These are phyloP conservation scores for Kuraishia hungarica DNA, from an alignment of 805 yeast genomes.

Conservation along the genomic window DNA sequence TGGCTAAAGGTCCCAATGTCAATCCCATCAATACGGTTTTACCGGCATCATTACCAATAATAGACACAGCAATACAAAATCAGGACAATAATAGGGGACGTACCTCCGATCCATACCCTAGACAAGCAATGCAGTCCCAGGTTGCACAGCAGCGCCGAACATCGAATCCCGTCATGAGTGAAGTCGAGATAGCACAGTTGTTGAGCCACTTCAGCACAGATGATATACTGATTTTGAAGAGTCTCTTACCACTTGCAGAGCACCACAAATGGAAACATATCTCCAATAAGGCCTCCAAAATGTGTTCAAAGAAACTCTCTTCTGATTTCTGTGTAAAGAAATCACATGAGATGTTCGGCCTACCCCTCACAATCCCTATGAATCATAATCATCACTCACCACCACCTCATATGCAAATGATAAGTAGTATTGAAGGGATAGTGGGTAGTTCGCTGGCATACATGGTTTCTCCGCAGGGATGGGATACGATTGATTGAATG, in stretches of 20 bases:
- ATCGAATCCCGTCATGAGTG: not conserved
- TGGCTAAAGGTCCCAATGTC: not conserved
- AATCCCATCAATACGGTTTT: not conserved
- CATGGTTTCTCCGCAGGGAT: conserved; percentile 20
- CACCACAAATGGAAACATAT: conserved; percentile 24
- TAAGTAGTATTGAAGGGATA: conserved; percentile 19
- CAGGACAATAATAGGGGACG: not conserved
- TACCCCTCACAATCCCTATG: conserved; percentile 19
- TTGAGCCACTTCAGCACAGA: conserved; percentile 17
- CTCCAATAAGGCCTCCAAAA: conserved; percentile 20
- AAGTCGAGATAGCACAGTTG: not conserved
- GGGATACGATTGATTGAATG: conserved; percentile 16
- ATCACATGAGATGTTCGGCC: conserved; percentile 22
- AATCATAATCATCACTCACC: conserved; percentile 14
- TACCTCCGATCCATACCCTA: not conserved
- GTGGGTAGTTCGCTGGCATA: conserved; percentile 24
- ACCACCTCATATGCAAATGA: conserved; percentile 5
- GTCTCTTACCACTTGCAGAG: conserved; percentile 21
- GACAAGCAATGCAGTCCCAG: not conserved
- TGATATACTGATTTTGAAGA: conserved; percentile 18
- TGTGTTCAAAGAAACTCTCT: conserved; percentile 20
- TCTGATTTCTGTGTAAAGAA: conserved; percentile 21
- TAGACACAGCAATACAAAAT: not conserved
- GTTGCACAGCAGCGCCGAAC: not conserved
- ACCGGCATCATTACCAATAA: not conserved